Base-by-base conservation (phyloP, 306 rosid species). In the Gastrolobium bilobum region DNA sequence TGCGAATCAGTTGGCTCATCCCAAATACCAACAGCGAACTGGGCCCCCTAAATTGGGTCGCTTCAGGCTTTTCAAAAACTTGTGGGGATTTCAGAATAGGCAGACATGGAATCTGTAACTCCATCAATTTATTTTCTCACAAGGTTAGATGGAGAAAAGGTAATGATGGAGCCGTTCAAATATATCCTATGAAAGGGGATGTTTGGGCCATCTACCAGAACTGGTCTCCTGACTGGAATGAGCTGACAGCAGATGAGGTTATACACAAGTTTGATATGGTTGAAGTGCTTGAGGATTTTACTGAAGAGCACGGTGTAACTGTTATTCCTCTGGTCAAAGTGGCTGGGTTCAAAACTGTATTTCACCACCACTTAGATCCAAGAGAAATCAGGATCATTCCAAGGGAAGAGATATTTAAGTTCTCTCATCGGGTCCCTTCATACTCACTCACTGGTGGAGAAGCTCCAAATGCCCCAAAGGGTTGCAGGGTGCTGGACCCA, bases 401-500 rank as follows among this genome's bases (percentile, higher is more conserved):
- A 0, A 87, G 83, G 71, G 90, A 84, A 52, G 99, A 95, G 88
- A 89, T 93, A 83, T 86, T 90, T 79, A 91, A 84, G 37, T 90
- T 95, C 87, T 95, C 98, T 43, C 99, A 93, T 84, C 92, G 76
- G 63, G 88, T 95, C 63, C 99, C 98, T 69, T 90, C 99, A 8
- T 67, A 73, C 60, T 71, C 81, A 53, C 91, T 90, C 31, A 84
- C 91, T 1, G 99, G 98, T 76, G 88, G 76, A 79, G 98, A 93
- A 89, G 89, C 87, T 66, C 80, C 75, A 4, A 86, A 84, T 84
- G 91, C 97, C 84, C 99, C 94, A 68, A 91, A 82, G 75, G 97
- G 97, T 84, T 95, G 97, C 77, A 82, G 95, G 86, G 99, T 93
- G 86, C 89, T 95, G 84, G 97, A 95, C 72, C 97, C 99, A 43